phyloP scores from a whole-genome alignment of 495 filamentous ascomycete species.

The Podospora bellae-mahoneyi region DNA sequence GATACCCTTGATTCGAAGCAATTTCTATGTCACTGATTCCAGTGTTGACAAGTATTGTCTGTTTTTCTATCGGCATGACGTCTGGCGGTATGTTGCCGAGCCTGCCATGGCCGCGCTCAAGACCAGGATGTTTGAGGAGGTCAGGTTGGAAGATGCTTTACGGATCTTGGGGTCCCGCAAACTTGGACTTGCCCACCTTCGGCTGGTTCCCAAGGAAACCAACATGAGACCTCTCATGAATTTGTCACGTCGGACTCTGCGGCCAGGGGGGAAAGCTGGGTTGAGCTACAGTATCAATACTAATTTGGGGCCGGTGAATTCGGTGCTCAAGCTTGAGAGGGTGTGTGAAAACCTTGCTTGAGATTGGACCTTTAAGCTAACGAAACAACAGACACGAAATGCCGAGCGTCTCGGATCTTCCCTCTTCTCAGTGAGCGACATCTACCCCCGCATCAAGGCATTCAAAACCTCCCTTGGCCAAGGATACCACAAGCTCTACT shows the following conservation, averaged over 20 bases:
- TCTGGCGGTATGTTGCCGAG: slow-evolving; percentile 75
- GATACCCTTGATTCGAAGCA: slow-evolving; percentile 78
- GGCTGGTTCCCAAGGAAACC: slow-evolving; percentile 69
- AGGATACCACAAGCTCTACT: slow-evolving; percentile 50
- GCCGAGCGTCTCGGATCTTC: slow-evolving; percentile 65
- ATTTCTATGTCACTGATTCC: slow-evolving; percentile 95
- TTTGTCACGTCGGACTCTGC: slow-evolving; percentile 59
- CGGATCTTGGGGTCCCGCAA: slow-evolving; percentile 56
- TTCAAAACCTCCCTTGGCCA: slow-evolving; percentile 56
- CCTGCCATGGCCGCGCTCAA: slow-evolving; percentile 69
- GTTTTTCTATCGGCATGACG: slow-evolving; percentile 93
- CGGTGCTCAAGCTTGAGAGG: slow-evolving; percentile 75
- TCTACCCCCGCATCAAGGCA: slow-evolving; percentile 67
- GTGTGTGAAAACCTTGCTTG: slow-evolving; percentile 24
- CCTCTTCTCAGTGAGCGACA: slow-evolving; percentile 75
- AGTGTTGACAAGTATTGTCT: slow-evolving; percentile 73
- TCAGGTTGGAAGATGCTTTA: slow-evolving; percentile 56
- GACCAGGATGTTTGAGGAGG: slow-evolving; percentile 71
- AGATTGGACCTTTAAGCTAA: slow-evolving; percentile 11
- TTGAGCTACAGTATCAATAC: slow-evolving; percentile 79
- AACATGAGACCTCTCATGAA: slow-evolving; percentile 81
- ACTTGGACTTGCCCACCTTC: slow-evolving; percentile 75
- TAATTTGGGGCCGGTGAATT: slow-evolving; percentile 68
- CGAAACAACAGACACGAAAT: slow-evolving; percentile 44
- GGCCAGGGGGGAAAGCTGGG: slow-evolving; percentile 50